phyloP scores from a whole-genome alignment of 1,284 basidiomycete species.

The Leucoagaricus sp. region DNA sequence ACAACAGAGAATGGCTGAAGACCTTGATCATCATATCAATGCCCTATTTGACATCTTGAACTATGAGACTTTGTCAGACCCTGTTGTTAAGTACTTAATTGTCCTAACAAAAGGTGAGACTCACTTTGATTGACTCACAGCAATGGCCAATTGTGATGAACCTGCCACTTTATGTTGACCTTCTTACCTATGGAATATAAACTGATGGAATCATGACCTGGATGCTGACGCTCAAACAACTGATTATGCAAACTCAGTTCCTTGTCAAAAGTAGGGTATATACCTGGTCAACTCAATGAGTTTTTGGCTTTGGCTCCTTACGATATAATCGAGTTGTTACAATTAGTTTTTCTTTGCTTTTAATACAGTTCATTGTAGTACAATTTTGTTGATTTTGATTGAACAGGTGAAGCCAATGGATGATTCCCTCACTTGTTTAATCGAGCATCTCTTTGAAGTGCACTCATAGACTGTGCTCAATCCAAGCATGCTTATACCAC shows the following conservation, averaged over 20 bases:
- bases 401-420: no score
- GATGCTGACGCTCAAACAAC: conserved; percentile 87
- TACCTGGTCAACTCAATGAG: not conserved
- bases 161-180: conserved; percentile 76
- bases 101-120: conserved; percentile 67
- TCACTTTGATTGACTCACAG: conserved; percentile 41
- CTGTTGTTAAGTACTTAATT: conserved; percentile 69
- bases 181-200: conserved; percentile 73
- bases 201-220: conserved; percentile 84
- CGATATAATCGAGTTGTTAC: not conserved
- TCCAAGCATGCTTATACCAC: no score
- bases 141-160: conserved; percentile 74
- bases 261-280: conserved; percentile 15
- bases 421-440: no score
- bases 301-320: conserved; percentile 4
- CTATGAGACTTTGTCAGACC: conserved; percentile 79
- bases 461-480: no score
- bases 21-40: conserved; percentile 87
- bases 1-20: conserved; percentile 85
- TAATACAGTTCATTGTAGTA: no score
- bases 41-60: conserved; percentile 90
- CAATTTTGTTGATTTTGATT: no score
- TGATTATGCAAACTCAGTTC: conserved; percentile 63
- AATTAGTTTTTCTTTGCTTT: not conserved
- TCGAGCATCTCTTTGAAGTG: no score